phyloP scores from a whole-genome alignment of 176 grass and related monocot species.

The Musa itinerans region DNA sequence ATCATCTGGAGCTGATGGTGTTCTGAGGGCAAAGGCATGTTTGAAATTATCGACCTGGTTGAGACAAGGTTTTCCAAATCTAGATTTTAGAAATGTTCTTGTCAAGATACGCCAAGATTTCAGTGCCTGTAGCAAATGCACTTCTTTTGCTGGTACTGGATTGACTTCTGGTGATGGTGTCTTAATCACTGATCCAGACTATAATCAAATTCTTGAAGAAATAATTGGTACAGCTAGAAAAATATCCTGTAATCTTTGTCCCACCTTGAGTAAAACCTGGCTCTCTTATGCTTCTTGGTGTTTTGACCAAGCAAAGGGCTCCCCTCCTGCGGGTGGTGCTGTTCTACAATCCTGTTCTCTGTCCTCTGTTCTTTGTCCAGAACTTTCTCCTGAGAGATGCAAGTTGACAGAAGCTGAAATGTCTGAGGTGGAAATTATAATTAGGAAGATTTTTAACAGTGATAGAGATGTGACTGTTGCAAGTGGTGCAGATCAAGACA shows the following conservation, averaged over 20 bases:
- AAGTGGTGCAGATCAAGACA: slow-evolving; percentile 13
- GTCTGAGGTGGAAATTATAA: slow-evolving; percentile 44
- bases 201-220: slow-evolving; percentile 55
- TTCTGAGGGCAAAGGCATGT: slow-evolving; percentile 80
- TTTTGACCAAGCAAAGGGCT: slow-evolving; percentile 56
- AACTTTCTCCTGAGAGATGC: slow-evolving; percentile 58
- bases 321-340: slow-evolving; percentile 35
- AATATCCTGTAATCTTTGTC: slow-evolving; percentile 62
- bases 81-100: slow-evolving; percentile 35
- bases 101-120: slow-evolving; percentile 54
- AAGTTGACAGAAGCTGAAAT: slow-evolving; percentile 62
- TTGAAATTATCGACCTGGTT: slow-evolving; percentile 91
- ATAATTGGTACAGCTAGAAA: slow-evolving; percentile 65
- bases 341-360: slow-evolving; percentile 37
- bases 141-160: slow-evolving; percentile 26
- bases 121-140: slow-evolving; percentile 20
- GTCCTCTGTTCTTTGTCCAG: slow-evolving; percentile 54
- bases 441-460: slow-evolving; percentile 43
- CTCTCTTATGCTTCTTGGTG: slow-evolving; percentile 97
- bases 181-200: slow-evolving; percentile 26
- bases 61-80: slow-evolving; percentile 40
- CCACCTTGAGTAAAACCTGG: slow-evolving; percentile 79
- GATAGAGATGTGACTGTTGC: slow-evolving; percentile 30
- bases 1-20: slow-evolving; percentile 30
- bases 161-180: slow-evolving; percentile 27